These are phyloP conservation scores for Sodiomyces alkalinus DNA, from an alignment of 2,329 filamentous ascomycete genomes.

Conservation along the genomic window DNA sequence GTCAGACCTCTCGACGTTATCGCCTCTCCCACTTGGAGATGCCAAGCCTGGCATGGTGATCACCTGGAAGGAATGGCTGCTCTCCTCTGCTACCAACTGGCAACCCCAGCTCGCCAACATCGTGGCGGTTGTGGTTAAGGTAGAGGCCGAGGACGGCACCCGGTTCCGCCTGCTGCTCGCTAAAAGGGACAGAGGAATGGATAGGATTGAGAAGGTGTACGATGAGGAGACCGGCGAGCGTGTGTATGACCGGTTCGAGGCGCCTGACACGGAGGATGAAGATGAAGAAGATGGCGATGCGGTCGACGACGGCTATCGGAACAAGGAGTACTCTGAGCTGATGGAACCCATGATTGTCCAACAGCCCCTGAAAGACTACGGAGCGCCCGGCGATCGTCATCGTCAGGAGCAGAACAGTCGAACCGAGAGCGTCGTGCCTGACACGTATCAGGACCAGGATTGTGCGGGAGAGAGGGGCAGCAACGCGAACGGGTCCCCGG, in stretches of 20 bases:
- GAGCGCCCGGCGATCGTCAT: too few relatives aligned
- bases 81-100: conserved; percentile 49
- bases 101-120: conserved; percentile 47
- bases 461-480: too few relatives aligned
- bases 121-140: conserved; percentile 49
- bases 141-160: conserved; percentile 34
- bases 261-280: conserved; percentile 47
- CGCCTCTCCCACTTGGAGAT: conserved; percentile 29
- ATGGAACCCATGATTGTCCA: conserved; percentile 52
- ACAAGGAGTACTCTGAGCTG: conserved; percentile 45
- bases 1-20: conserved; percentile 36
- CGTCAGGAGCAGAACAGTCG: conserved; percentile 8
- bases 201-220: conserved; percentile 40
- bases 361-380: conserved; percentile 12
- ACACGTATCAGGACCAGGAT: conserved; percentile 8
- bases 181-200: conserved; percentile 45
- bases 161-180: conserved; percentile 50
- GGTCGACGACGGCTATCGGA: conserved; percentile 44
- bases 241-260: conserved; percentile 66
- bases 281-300: conserved; percentile 36
- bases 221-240: conserved; percentile 56
- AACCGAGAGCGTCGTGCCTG: conserved; percentile 11
- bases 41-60: conserved; percentile 47
- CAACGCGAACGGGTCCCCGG: too few relatives aligned
- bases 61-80: conserved; percentile 49